Evolutionary conservation across 2,329 filamentous ascomycete genomes (phyloP).

Genomic region (Talaromyces sp.): DNA sequence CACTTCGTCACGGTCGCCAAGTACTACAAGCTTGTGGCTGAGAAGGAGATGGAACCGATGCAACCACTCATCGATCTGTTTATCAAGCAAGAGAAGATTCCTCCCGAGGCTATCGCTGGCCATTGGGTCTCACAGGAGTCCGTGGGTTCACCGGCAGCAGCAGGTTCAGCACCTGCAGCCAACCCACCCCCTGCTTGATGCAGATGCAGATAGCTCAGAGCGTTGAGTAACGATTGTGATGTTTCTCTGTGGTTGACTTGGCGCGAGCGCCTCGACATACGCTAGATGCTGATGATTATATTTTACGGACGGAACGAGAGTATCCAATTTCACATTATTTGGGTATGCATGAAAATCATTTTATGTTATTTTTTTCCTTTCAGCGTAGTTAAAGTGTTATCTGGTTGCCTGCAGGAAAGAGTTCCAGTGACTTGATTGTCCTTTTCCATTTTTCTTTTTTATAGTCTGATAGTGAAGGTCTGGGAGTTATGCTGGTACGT

Average conservation of each 20-base stretch:
- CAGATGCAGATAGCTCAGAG: not conserved
- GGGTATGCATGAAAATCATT: not conserved
- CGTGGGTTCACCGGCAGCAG: not conserved
- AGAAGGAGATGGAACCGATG: constrained; percentile 92
- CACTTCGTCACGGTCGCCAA: constrained; percentile 78
- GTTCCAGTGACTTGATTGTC: not conserved
- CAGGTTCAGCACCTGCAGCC: not conserved
- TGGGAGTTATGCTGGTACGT: not conserved
- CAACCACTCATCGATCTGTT: constrained; percentile 89
- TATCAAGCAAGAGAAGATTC: constrained; percentile 82
- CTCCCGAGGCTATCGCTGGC: constrained; percentile 53
- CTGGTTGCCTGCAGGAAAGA: not conserved
- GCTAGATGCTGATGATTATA: not conserved
- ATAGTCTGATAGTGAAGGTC: not conserved
- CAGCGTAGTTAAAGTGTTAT: not conserved
- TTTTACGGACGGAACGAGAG: not conserved
- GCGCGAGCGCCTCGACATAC: not conserved
- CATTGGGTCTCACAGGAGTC: constrained; percentile 35
- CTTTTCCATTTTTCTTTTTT: not conserved
- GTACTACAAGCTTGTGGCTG: constrained; percentile 75
- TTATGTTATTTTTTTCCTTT: not conserved
- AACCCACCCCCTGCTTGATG: not conserved
- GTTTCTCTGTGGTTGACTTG: not conserved
- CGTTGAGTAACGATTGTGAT: not conserved
- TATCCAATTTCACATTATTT: not conserved